Conservation (phyloP, 345 rosid species). For the Euphorbia peplus region DNA sequence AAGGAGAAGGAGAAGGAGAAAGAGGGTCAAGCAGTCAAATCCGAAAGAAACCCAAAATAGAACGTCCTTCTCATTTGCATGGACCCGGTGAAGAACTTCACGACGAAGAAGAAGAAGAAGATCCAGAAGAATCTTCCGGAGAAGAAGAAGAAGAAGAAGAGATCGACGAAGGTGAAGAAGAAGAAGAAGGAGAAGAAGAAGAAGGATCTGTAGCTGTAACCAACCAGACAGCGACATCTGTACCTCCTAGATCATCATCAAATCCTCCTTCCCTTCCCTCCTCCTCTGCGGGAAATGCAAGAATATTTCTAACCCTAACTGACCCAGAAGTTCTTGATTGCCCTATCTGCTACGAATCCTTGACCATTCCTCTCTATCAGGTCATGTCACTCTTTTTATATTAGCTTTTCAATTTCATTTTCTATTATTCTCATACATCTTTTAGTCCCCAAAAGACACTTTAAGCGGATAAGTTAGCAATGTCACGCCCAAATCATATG, state of each 20-base stretch:
- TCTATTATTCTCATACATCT: too few species aligned
- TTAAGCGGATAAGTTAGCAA: too few species aligned
- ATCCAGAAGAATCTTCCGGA: not conserved
- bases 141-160: constrained; percentile 4
- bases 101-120: not conserved
- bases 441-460: too few species aligned
- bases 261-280: not conserved
- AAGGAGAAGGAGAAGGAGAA: constrained; percentile 23
- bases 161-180: constrained; percentile 3
- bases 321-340: constrained; percentile 63
- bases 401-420: too few species aligned
- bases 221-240: not conserved
- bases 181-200: too few species aligned
- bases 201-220: not conserved
- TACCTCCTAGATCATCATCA: not conserved
- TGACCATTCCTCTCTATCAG: constrained; percentile 54
- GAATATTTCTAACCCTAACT: constrained; percentile 27
- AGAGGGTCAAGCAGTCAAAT: constrained; percentile 28
- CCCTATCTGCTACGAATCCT: constrained; percentile 43
- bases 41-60: constrained; percentile 24
- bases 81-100: not conserved
- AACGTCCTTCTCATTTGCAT: not conserved
- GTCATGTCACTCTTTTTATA: constrained; percentile 15
- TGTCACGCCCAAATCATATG: too few species aligned
- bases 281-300: constrained; percentile 19